A percentile compares a stretch with the other conserved stretches of the same genome.
These are phyloP conservation scores for Ceratobasidium theobromae DNA, from an alignment of 1,284 basidiomycete genomes.

Conservation along the genomic window DNA sequence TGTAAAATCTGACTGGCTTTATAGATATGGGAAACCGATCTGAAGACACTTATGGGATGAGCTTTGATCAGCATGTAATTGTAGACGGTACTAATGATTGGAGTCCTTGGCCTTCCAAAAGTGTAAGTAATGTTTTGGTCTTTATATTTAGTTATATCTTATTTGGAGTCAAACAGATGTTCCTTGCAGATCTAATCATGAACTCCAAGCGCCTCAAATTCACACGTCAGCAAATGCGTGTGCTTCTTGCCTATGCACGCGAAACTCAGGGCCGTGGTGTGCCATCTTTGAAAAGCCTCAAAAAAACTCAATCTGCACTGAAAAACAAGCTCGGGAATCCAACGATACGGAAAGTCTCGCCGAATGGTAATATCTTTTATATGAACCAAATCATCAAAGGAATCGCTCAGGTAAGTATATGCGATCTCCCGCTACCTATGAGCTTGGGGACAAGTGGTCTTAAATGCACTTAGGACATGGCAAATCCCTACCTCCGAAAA, in stretches of 20 bases:
- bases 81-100: background rate
- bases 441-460: background rate
- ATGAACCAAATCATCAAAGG: background rate
- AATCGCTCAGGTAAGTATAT: background rate
- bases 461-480: constrained; percentile 13
- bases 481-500: constrained; percentile 19
- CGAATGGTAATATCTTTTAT: background rate
- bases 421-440: background rate
- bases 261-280: background rate
- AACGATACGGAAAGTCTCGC: background rate
- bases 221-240: background rate
- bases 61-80: background rate
- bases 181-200: constrained; percentile 3
- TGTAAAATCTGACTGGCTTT: no score
- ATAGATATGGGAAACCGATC: background rate
- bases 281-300: background rate
- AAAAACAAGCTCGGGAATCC: background rate
- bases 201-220: background rate
- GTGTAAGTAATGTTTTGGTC: background rate
- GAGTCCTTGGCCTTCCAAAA: background rate
- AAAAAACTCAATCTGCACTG: background rate
- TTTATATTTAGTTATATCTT: background rate
- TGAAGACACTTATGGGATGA: background rate
- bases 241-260: background rate
- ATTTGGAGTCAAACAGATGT: background rate